Evolutionary conservation across 2,329 filamentous ascomycete species (phyloP).

Genomic region (Microcera coccophila): DNA sequence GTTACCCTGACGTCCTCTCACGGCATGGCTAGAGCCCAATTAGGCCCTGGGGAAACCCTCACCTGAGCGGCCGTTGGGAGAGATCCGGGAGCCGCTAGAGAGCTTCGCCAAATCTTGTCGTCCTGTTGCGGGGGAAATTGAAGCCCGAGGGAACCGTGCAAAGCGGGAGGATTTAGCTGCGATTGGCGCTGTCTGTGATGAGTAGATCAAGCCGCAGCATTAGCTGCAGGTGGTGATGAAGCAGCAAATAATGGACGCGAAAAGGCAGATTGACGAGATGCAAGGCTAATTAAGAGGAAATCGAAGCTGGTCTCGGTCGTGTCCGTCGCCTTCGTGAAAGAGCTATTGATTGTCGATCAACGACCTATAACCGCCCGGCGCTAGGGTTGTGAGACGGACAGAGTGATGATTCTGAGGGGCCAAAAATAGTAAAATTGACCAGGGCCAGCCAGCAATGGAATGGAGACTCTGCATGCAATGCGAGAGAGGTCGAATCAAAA

Average conservation of each 20-base stretch:
- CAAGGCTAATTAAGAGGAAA: slow-evolving; percentile 5
- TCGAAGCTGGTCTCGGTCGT: background rate
- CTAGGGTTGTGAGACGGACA: too few species aligned
- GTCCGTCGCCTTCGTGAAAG: too few species aligned
- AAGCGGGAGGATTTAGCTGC: slow-evolving; percentile 21
- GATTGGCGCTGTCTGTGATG: slow-evolving; percentile 26
- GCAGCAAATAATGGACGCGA: slow-evolving; percentile 8
- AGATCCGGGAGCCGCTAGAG: slow-evolving; percentile 1
- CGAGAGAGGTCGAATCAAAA: slow-evolving; percentile 1
- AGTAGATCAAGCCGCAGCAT: slow-evolving; percentile 22
- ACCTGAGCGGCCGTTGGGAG: background rate
- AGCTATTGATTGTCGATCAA: too few species aligned
- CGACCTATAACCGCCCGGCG: too few species aligned
- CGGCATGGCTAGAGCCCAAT: background rate
- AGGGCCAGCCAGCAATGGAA: slow-evolving; percentile 4
- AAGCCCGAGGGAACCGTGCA: slow-evolving; percentile 19
- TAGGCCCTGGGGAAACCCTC: background rate
- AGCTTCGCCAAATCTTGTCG: slow-evolving; percentile 14
- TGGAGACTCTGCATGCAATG: slow-evolving; percentile 5
- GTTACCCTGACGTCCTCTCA: background rate
- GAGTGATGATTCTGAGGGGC: background rate
- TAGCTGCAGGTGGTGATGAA: slow-evolving; percentile 22
- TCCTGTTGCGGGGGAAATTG: slow-evolving; percentile 17
- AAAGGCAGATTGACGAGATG: slow-evolving; percentile 6
- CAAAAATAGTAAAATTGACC: slow-evolving; percentile 9